Conservation (phyloP, 306 rosid species). For the Vachellia collinsii region DNA sequence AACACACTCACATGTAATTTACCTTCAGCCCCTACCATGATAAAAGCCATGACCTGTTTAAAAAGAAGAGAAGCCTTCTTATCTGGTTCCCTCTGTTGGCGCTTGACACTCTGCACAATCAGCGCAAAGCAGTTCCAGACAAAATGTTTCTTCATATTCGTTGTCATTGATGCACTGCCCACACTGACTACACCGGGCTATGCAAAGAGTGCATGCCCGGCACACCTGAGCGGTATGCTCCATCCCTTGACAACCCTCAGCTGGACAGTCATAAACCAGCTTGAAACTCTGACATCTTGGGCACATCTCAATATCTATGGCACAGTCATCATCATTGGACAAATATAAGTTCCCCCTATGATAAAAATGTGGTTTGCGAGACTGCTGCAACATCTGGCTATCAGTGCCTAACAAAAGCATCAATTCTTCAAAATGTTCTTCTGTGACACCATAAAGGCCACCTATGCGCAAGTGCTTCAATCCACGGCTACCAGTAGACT, state of each 20-base stretch:
- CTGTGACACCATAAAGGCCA: constrained; percentile 78
- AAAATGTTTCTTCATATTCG: constrained; percentile 80
- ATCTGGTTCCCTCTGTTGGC: constrained; percentile 36
- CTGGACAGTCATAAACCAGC: constrained; percentile 80
- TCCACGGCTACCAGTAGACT: constrained; percentile 58
- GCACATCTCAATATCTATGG: constrained; percentile 69
- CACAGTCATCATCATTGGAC: constrained; percentile 63
- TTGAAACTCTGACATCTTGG: constrained; percentile 73
- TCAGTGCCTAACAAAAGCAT: constrained; percentile 66
- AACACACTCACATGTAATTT: not conserved
- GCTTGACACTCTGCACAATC: constrained; percentile 45
- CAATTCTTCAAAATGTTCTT: constrained; percentile 71
- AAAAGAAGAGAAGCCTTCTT: constrained; percentile 22
- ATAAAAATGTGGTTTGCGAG: constrained; percentile 69
- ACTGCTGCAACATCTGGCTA: constrained; percentile 48
- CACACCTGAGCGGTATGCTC: constrained; percentile 52
- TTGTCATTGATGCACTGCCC: constrained; percentile 71
- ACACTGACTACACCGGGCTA: constrained; percentile 67
- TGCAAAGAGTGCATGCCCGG: constrained; percentile 78
- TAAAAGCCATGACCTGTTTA: constrained; percentile 32
- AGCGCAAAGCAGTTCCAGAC: constrained; percentile 67
- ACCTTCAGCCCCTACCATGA: constrained; percentile 36
- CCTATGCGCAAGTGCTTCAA: constrained; percentile 84
- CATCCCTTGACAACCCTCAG: constrained; percentile 60
- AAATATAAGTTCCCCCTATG: constrained; percentile 65